These are phyloP conservation scores for Fennellomyces sp. DNA, from an alignment of 371 early-diverging fungal genomes.

Conservation along the genomic window DNA sequence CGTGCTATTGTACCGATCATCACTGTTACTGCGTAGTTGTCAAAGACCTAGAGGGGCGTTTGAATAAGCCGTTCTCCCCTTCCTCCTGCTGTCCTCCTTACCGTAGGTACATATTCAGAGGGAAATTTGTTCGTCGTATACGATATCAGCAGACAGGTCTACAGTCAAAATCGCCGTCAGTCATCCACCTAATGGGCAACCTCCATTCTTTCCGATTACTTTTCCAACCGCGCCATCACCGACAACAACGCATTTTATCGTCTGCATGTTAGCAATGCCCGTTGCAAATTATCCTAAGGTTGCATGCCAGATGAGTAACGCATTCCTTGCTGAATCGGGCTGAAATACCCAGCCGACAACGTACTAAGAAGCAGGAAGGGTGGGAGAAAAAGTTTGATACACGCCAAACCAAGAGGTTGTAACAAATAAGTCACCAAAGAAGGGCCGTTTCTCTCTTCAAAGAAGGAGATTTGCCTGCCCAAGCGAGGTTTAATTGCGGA, in stretches of 20 bases:
- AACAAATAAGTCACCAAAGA: no score
- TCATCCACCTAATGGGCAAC: no score
- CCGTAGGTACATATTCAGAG: constrained; percentile 98
- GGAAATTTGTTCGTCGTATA: constrained; percentile 99
- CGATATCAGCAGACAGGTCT: constrained; percentile 96
- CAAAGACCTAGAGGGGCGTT: constrained; percentile 85
- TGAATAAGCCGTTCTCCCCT: neutral
- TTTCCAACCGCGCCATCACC: constrained; percentile 99
- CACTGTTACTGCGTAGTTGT: constrained; percentile 98
- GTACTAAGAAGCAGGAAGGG: no score
- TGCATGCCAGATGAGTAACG: neutral
- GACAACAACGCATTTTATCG: constrained; percentile 94
- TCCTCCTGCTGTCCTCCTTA: constrained; percentile 18
- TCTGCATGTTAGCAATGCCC: constrained; percentile 71
- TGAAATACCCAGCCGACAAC: no score
- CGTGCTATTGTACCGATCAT: constrained; percentile 87
- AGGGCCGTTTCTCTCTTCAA: no score
- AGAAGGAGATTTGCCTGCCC: no score
- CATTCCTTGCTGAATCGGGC: no score
- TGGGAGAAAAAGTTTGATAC: no score
- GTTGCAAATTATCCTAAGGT: neutral
- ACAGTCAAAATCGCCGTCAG: constrained; percentile 8
- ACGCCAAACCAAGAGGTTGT: no score
- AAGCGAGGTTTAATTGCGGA: no score
- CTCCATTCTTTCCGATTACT: constrained; percentile 41